Evolutionary conservation across 2,329 filamentous ascomycete genomes (phyloP).

Genomic region (Ophiostoma piceae): DNA sequence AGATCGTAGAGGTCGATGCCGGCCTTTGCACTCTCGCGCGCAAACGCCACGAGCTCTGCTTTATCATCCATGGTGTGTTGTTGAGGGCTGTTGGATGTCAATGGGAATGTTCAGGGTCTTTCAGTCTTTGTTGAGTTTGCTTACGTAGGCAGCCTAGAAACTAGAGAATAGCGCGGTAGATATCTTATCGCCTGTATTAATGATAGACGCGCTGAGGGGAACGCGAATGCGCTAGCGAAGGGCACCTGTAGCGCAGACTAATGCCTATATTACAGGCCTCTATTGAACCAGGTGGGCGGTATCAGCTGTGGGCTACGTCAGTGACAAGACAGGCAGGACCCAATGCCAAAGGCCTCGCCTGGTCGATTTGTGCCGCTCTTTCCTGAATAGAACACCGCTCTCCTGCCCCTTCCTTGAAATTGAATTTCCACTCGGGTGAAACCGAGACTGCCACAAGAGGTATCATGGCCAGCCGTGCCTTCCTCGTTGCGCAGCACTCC

Average conservation of each 20-base stretch:
- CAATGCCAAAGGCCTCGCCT: not conserved
- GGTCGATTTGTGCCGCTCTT: not conserved
- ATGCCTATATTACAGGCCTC: not conserved
- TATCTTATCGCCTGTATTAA: not conserved
- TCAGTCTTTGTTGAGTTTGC: not conserved
- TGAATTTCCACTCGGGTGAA: slow-evolving; percentile 16
- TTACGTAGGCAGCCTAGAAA: not conserved
- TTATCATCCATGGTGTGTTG: slow-evolving; percentile 33
- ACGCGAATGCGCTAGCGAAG: not conserved
- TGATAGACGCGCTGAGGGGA: not conserved
- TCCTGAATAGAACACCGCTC: not conserved
- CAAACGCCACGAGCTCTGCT: slow-evolving; percentile 47
- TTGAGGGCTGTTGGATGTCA: not conserved
- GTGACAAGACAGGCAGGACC: not conserved
- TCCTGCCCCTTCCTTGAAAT: not conserved
- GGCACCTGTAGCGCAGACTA: not conserved
- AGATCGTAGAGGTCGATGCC: slow-evolving; percentile 72
- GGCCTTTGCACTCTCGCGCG: slow-evolving; percentile 56
- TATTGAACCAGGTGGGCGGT: not conserved
- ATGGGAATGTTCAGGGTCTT: not conserved
- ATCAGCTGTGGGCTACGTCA: not conserved
- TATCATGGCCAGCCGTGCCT: not conserved
- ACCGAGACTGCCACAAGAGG: slow-evolving; percentile 14
- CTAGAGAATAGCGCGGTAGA: not conserved
- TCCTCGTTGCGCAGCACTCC: slow-evolving; percentile 19